Evolutionary conservation across 768 basidiomycete genomes (phyloP).

Genomic region (Rubroboletus pulcherrimus): DNA sequence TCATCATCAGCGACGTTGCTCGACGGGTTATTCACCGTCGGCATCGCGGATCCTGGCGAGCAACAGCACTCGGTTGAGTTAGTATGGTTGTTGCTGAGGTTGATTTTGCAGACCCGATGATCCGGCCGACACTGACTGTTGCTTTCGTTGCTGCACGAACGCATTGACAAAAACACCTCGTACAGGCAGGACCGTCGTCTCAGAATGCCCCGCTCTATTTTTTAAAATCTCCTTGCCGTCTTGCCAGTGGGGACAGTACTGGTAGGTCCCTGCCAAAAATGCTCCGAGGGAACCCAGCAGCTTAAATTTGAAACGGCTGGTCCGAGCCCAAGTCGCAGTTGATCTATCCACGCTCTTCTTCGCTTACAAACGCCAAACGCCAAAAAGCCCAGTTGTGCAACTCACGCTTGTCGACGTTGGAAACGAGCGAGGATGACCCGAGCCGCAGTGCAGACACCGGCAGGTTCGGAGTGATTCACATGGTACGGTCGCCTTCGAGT

Average conservation of each 20-base stretch:
- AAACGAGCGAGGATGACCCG: not conserved
- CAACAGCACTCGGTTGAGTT: not conserved
- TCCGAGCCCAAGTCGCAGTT: not conserved
- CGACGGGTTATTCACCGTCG: slow-evolving; percentile 59
- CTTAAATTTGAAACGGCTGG: not conserved
- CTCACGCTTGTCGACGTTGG: not conserved
- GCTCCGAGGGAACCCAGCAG: not conserved
- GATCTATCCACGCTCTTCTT: not conserved
- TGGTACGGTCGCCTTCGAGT: not conserved
- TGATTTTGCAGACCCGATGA: slow-evolving; percentile 52
- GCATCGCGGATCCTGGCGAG: slow-evolving; percentile 90
- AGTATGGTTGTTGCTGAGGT: slow-evolving; percentile 1
- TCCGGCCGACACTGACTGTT: slow-evolving; percentile 67
- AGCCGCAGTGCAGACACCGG: not conserved
- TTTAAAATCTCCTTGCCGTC: slow-evolving; percentile 29
- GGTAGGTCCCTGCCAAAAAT: not conserved
- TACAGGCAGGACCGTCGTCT: no score
- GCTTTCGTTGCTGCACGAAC: slow-evolving; percentile 80
- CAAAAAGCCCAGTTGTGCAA: not conserved
- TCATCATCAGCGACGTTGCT: no score
- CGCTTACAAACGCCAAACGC: not conserved
- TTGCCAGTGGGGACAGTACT: not conserved
- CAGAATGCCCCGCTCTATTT: slow-evolving; percentile 94
- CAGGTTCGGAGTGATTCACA: not conserved
- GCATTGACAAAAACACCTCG: slow-evolving; percentile 81